Evolutionary conservation across 805 yeast species (phyloP).

Genomic region (Saturnispora galanensis): DNA sequence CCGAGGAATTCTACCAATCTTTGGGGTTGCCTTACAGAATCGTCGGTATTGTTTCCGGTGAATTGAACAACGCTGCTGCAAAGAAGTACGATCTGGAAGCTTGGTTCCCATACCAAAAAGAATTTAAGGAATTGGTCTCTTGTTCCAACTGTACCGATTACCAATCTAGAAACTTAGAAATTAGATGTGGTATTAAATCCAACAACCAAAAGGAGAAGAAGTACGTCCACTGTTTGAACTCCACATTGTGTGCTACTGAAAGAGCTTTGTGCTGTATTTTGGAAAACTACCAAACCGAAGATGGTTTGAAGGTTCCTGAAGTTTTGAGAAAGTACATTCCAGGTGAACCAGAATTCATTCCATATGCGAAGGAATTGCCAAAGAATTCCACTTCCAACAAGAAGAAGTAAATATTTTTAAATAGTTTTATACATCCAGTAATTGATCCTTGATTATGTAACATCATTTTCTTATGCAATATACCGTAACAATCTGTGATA

Average conservation of each 20-base stretch:
- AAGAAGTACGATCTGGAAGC: slow-evolving; percentile 98
- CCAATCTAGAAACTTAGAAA: slow-evolving; percentile 96
- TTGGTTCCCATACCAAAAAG: slow-evolving; percentile 99
- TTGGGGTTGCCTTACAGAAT: slow-evolving; percentile 93
- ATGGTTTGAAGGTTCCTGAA: slow-evolving; percentile 88
- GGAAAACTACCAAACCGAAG: slow-evolving; percentile 97
- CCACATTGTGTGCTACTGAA: slow-evolving; percentile 95
- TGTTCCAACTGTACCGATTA: slow-evolving; percentile 99
- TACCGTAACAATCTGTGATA: too few species aligned
- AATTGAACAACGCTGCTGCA: slow-evolving; percentile 97
- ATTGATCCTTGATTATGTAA: background rate
- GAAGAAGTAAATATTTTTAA: slow-evolving; percentile 26
- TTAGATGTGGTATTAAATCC: slow-evolving; percentile 96
- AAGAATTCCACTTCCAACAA: slow-evolving; percentile 84
- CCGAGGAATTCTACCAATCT: slow-evolving; percentile 90
- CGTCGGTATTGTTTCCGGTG: slow-evolving; percentile 97
- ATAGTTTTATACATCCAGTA: background rate
- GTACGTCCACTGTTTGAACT: slow-evolving; percentile 96
- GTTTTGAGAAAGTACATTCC: slow-evolving; percentile 94
- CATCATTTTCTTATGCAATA: too few species aligned
- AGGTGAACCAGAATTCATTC: slow-evolving; percentile 96
- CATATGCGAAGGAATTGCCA: slow-evolving; percentile 83
- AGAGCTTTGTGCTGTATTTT: slow-evolving; percentile 95
- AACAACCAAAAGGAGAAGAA: slow-evolving; percentile 92
- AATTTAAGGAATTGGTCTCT: slow-evolving; percentile 94